Conservation (phyloP, 768 basidiomycete genomes). For the Boletus reticuloceps region DNA sequence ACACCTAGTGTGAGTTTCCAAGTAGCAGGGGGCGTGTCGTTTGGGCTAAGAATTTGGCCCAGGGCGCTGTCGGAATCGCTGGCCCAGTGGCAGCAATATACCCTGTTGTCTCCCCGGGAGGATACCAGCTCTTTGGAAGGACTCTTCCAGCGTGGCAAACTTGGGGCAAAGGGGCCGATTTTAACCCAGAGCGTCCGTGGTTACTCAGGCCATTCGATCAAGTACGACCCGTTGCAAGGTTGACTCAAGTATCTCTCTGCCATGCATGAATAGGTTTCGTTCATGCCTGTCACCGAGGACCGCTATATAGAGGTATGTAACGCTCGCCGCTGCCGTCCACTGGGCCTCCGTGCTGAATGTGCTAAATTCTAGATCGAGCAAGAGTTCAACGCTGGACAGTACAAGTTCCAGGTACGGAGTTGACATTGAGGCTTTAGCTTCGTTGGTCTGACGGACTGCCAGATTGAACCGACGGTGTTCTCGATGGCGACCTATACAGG, state of each 20-base stretch:
- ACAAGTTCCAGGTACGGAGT: conserved; percentile 44
- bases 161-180: conserved; percentile 52
- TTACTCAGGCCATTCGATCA: conserved; percentile 62
- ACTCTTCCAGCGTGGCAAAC: conserved; percentile 66
- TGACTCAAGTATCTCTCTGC: background rate
- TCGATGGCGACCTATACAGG: conserved; percentile 49
- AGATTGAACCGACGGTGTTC: conserved; percentile 52
- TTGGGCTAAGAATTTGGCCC: background rate
- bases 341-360: background rate
- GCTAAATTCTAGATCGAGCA: conserved; percentile 40
- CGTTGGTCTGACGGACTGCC: conserved; percentile 6
- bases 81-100: conserved; percentile 67
- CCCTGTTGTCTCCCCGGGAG: conserved; percentile 61
- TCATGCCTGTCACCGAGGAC: conserved; percentile 45
- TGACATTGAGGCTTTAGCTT: background rate
- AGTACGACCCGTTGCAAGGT: conserved; percentile 23
- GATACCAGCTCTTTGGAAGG: conserved; percentile 62
- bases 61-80: conserved; percentile 72
- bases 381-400: conserved; percentile 51
- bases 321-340: background rate
- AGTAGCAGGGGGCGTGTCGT: background rate
- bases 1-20: conserved; percentile 50
- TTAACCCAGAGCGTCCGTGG: conserved; percentile 52
- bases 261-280: conserved; percentile 40
- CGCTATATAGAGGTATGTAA: conserved; percentile 45